Evolutionary conservation across 805 yeast species (phyloP).

Genomic region (Ogataea thermomethanolica): DNA sequence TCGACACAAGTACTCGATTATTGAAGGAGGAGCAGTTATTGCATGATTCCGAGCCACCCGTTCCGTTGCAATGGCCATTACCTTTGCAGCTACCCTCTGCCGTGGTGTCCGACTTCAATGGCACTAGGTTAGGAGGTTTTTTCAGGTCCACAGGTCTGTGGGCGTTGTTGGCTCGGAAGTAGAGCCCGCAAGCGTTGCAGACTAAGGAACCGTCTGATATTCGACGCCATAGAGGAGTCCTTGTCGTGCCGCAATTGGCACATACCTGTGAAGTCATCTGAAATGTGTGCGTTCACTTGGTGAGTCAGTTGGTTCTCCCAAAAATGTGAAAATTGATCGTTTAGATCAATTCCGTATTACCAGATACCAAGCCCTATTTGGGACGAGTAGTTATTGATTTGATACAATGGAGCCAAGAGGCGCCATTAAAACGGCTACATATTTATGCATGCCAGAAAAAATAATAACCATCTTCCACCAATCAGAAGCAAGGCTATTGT

Average conservation of each 20-base stretch:
- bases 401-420: not conserved
- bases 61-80: conserved; percentile 80
- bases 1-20: conserved; percentile 48
- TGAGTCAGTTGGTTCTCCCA: no score
- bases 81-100: conserved; percentile 62
- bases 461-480: not conserved
- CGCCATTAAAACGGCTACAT: not conserved
- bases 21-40: conserved; percentile 81
- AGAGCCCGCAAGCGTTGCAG: conserved; percentile 60
- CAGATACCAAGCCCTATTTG: no score
- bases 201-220: conserved; percentile 53
- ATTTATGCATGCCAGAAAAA: not conserved
- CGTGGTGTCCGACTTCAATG: conserved; percentile 35
- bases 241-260: conserved; percentile 52
- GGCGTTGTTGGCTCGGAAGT: conserved; percentile 53
- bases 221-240: conserved; percentile 58
- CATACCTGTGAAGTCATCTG: conserved; percentile 35
- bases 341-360: not conserved
- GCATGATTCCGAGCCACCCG: conserved; percentile 80
- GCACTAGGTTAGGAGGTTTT: conserved; percentile 50
- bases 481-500: not conserved
- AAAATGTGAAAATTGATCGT: not conserved
- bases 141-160: conserved; percentile 66
- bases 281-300: no score
- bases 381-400: no score